These are phyloP conservation scores for Mycosphaerella sp. DNA, from an alignment of 2,329 filamentous ascomycete genomes.

Conservation along the genomic window DNA sequence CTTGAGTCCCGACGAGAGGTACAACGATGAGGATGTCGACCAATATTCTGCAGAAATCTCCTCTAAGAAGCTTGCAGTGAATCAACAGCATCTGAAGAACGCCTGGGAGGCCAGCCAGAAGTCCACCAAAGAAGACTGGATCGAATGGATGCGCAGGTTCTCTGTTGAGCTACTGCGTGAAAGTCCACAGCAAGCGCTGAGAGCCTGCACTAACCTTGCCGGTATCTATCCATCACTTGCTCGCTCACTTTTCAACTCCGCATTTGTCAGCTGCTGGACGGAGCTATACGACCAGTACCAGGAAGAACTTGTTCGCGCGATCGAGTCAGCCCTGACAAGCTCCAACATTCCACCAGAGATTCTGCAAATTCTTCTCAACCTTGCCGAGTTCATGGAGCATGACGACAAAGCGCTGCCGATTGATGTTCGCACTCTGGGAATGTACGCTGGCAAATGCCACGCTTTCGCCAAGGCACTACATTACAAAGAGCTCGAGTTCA, in stretches of 20 bases:
- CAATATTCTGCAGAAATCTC: constrained; percentile 74
- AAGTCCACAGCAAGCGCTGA: constrained; percentile 88
- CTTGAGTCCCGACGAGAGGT: constrained; percentile 77
- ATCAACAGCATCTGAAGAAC: constrained; percentile 91
- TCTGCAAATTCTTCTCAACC: constrained; percentile 84
- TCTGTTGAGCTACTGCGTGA: constrained; percentile 92
- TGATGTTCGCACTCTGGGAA: constrained; percentile 87
- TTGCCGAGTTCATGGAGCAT: constrained; percentile 99
- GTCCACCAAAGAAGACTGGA: constrained; percentile 97
- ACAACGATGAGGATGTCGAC: constrained; percentile 64
- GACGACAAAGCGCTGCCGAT: constrained; percentile 98
- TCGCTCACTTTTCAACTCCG: constrained; percentile 93
- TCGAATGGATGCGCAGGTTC: constrained; percentile 96
- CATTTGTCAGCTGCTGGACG: constrained; percentile 98
- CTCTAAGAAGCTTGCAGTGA: constrained; percentile 92
- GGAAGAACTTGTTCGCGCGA: constrained; percentile 90
- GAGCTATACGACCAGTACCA: constrained; percentile 96
- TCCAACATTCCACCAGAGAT: constrained; percentile 95
- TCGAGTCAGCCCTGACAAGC: constrained; percentile 91
- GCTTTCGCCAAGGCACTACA: constrained; percentile 97
- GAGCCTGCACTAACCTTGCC: constrained; percentile 86
- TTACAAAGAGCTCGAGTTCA: constrained; percentile 97
- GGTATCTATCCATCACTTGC: constrained; percentile 88
- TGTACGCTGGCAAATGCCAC: constrained; percentile 93
- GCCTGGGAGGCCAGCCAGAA: constrained; percentile 97